Percentiles rank a stretch among this genome's conserved stretches.
These are phyloP conservation scores for Coniochaeta hoffmannii DNA, from an alignment of 2,329 filamentous ascomycete species.

Conservation along the genomic window DNA sequence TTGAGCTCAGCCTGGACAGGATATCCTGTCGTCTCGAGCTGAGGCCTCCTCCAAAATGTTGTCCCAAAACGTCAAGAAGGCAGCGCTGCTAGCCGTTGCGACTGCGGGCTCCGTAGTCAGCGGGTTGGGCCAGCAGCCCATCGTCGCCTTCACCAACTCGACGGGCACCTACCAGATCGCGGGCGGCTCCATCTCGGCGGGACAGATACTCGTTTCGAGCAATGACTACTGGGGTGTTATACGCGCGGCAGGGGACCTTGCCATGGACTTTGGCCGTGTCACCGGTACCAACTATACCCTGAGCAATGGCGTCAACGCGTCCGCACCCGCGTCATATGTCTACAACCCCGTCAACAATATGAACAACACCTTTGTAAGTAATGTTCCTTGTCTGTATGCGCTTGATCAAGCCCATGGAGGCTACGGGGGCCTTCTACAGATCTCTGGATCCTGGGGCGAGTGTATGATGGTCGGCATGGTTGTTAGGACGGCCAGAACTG, in stretches of 20 bases:
- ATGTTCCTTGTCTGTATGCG: background rate
- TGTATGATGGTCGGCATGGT: no score
- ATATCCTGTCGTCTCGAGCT: background rate
- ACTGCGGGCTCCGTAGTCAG: constrained; percentile 10
- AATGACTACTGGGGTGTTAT: constrained; percentile 63
- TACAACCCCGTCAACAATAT: constrained; percentile 35
- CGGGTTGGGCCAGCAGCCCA: constrained; percentile 36
- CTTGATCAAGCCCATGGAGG: background rate
- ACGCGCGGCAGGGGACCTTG: constrained; percentile 59
- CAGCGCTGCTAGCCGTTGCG: constrained; percentile 15
- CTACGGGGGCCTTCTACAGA: background rate
- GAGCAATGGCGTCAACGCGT: constrained; percentile 35
- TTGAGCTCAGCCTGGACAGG: background rate
- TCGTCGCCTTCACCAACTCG: constrained; percentile 30
- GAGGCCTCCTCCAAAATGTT: constrained; percentile 11
- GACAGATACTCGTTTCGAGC: constrained; percentile 47
- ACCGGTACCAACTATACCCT: constrained; percentile 58
- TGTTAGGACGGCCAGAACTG: background rate
- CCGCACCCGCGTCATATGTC: constrained; percentile 29
- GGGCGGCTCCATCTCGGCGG: constrained; percentile 26
- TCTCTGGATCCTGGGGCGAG: background rate
- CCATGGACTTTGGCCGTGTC: constrained; percentile 62
- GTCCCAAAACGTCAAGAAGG: constrained; percentile 10
- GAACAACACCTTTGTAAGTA: constrained; percentile 39
- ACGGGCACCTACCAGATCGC: constrained; percentile 24